Base-by-base conservation (phyloP, 345 rosid genomes). In the Corchorus olitorius region DNA sequence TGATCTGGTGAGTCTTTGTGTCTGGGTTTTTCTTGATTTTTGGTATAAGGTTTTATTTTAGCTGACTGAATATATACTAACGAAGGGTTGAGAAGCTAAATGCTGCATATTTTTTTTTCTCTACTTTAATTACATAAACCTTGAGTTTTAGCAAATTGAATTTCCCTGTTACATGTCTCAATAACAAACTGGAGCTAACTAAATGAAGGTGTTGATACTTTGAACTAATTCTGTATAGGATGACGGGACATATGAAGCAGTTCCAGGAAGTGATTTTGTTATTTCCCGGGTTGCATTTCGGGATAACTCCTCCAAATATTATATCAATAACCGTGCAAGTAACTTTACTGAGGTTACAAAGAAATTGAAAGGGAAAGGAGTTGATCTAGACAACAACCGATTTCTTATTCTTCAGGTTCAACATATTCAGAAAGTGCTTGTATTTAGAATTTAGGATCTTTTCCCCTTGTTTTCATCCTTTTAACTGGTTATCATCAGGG, bases 311-410 rank as follows among this genome's bases (percentile, higher is more conserved):
- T 96, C 99, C 22, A 96, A 96, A 85, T 93, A 93, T 82, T 93
- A 89, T 83, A 89, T 96, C 52, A 92, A 96, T 78, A 88, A 88
- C 53, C 91, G 94, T 59, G 60, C 77, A 14, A 96, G 99, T 77
- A 96, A 93, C 86, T 96, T 96, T 76, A 93, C 99, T 14, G 99
- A 93, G 80, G 99, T 96, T 76, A 92, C 99, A 61, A 91, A 87
- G 81, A 91, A 88, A 41, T 53, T 96, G 82, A 96, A 91, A 83
- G 97, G 91, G 81, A 96, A 96, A 87, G 99, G 99, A 61, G 92
- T 96, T 37, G 99, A 96, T 87, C 88, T 96, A 63, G 98, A 96
- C 88, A 96, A 96, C 81, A 96, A 96, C 66, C 97, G 97, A n/a
- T 96, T 96, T 86, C 83, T 96, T 85, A 96, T 93, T 83, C 98